A percentile compares a stretch with the other conserved stretches of the same genome.
These are phyloP conservation scores for Cavenderia fasciculata DNA, from an alignment of 78 protist species.

Conservation along the genomic window DNA sequence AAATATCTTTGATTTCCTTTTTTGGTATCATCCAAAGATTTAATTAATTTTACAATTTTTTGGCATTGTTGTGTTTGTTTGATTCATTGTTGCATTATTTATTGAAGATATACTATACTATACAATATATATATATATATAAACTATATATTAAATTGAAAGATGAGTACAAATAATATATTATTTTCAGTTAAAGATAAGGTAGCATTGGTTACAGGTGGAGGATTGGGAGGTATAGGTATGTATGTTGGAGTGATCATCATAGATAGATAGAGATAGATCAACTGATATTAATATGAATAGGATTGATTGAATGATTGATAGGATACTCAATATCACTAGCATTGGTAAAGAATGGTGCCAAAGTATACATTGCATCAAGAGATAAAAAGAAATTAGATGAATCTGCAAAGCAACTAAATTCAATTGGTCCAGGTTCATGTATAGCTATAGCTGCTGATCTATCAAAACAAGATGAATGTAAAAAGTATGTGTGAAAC, in stretches of 20 bases:
- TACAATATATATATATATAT: too few species aligned
- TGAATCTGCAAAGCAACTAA: constrained; percentile 24
- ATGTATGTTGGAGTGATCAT: too few species aligned
- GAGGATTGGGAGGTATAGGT: constrained; percentile 27
- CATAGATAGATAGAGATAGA: too few species aligned
- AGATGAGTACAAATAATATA: not conserved
- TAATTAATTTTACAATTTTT: too few species aligned
- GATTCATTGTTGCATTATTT: too few species aligned
- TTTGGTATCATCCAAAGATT: too few species aligned
- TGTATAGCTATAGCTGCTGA: constrained; percentile 72
- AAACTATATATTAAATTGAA: not conserved
- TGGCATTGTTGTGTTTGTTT: too few species aligned
- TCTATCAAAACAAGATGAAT: constrained; percentile 12
- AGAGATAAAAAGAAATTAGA: constrained; percentile 41
- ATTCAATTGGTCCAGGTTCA: constrained; percentile 41
- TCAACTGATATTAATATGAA: not conserved
- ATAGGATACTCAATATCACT: constrained; percentile 41
- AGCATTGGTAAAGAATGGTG: constrained; percentile 61
- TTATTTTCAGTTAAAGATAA: constrained; percentile 39
- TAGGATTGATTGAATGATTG: too few species aligned
- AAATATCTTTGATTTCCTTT: too few species aligned
- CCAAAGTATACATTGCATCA: constrained; percentile 74
- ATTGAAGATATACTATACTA: too few species aligned
- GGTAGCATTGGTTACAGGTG: constrained; percentile 55
- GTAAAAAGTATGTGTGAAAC: constrained; percentile 23